Evolutionary conservation across 1,139 yeast genomes (phyloP).

Genomic region (Debaryomyces sp.): DNA sequence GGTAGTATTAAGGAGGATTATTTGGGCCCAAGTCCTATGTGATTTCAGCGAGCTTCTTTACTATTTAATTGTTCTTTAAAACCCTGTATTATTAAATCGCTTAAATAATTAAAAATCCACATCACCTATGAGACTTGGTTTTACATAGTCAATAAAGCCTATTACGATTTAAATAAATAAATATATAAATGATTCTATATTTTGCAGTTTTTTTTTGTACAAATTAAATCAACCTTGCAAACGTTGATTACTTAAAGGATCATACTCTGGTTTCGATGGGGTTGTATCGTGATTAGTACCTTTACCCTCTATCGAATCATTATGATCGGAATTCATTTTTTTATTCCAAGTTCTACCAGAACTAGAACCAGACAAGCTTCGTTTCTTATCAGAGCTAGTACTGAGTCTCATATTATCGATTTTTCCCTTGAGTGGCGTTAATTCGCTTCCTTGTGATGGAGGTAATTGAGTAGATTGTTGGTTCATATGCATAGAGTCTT

Average conservation of each 20-base stretch:
- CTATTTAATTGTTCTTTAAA: neutral
- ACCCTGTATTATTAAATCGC: slow-evolving; percentile 5
- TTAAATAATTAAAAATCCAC: neutral
- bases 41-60: slow-evolving; percentile 8
- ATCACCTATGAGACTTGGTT: neutral
- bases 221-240: neutral
- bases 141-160: slow-evolving; percentile 1
- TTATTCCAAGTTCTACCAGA: slow-evolving; percentile 11
- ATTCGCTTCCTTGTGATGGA: neutral
- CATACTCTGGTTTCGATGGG: slow-evolving; percentile 2
- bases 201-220: neutral
- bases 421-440: slow-evolving; percentile 20
- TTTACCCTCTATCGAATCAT: neutral
- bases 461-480: neutral
- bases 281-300: neutral
- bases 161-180: neutral
- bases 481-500: slow-evolving; percentile 13
- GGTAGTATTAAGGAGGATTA: slow-evolving; percentile 98
- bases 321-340: neutral
- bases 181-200: slow-evolving; percentile 1
- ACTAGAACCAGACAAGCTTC: slow-evolving; percentile 10
- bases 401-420: slow-evolving; percentile 16
- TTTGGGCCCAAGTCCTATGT: slow-evolving; percentile 74
- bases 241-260: neutral
- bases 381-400: slow-evolving; percentile 13